Evolutionary conservation across 192 early-diverging fungal genomes (phyloP).

Genomic region (Mortierella hygrophila): DNA sequence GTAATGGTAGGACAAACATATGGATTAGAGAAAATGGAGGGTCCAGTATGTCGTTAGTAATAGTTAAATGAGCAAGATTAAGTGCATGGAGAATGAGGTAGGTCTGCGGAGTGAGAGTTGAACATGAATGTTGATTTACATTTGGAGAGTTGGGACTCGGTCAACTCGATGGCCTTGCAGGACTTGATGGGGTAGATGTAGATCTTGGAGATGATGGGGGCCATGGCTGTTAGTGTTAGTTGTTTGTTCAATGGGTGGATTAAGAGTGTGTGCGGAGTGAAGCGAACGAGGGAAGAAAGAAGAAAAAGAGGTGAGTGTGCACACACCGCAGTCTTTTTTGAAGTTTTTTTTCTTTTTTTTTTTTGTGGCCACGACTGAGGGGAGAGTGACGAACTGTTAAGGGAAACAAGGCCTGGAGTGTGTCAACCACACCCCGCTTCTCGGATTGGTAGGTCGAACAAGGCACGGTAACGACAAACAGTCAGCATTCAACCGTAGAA

Average conservation of each 20-base stretch:
- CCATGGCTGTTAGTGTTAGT: constrained; percentile 20
- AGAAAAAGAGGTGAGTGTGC: background rate
- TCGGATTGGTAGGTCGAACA: background rate
- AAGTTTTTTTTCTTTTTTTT: background rate
- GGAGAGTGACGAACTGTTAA: background rate
- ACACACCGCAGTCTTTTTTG: constrained; percentile 2
- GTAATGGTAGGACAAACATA: background rate
- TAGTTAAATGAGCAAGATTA: background rate
- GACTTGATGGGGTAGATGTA: constrained; percentile 72
- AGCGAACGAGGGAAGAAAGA: background rate
- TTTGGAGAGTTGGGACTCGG: constrained; percentile 42
- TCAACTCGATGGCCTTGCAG: constrained; percentile 61
- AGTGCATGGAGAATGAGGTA: too few relatives aligned
- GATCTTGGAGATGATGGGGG: constrained; percentile 50
- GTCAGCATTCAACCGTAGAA: constrained; percentile 1
- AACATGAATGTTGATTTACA: constrained; percentile 14
- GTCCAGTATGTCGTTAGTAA: background rate
- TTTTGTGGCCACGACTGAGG: background rate
- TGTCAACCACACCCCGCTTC: background rate
- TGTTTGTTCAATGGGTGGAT: background rate
- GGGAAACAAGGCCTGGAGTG: background rate
- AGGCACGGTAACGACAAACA: background rate
- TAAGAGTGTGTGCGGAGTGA: background rate
- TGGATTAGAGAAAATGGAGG: background rate
- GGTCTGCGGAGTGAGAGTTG: too few relatives aligned